phyloP scores from a whole-genome alignment of 257 asterid species.

The Pogostemon cablin region DNA sequence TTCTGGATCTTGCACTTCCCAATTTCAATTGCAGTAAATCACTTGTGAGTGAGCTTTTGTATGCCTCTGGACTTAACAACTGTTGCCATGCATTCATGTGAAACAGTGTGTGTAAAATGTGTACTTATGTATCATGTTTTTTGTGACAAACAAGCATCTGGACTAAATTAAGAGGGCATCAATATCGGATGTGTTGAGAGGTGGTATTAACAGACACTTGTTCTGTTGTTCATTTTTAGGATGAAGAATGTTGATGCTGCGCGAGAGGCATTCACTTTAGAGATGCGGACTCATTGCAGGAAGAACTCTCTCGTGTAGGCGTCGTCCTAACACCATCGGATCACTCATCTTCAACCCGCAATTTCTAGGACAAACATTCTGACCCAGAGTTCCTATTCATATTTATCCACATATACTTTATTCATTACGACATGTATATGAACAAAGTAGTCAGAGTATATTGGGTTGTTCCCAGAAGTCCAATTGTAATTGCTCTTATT shows the following conservation, averaged over 20 bases:
- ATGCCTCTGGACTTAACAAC: background rate
- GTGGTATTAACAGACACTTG: background rate
- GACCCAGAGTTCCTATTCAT: background rate
- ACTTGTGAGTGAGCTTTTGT: background rate
- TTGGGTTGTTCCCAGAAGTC: too few species aligned
- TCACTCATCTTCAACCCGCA: too few species aligned
- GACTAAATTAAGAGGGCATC: too few species aligned
- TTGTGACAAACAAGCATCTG: too few species aligned
- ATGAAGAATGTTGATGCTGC: constrained; percentile 84
- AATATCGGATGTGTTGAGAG: too few species aligned
- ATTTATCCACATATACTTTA: too few species aligned
- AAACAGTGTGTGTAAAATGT: background rate
- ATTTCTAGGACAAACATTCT: background rate
- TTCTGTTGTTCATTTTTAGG: constrained; percentile 37
- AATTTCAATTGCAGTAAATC: background rate
- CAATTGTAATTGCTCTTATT: too few species aligned
- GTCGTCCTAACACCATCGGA: constrained; percentile 27
- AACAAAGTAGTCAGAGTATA: too few species aligned
- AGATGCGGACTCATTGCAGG: constrained; percentile 53
- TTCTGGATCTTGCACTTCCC: constrained; percentile 21
- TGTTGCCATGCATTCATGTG: background rate
- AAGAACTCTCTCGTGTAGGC: constrained; percentile 61
- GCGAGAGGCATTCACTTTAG: constrained; percentile 65
- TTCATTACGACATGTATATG: too few species aligned
- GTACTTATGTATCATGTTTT: too few species aligned